Conservation (phyloP, 306 rosid species). For the Hippophae tibetana region DNA sequence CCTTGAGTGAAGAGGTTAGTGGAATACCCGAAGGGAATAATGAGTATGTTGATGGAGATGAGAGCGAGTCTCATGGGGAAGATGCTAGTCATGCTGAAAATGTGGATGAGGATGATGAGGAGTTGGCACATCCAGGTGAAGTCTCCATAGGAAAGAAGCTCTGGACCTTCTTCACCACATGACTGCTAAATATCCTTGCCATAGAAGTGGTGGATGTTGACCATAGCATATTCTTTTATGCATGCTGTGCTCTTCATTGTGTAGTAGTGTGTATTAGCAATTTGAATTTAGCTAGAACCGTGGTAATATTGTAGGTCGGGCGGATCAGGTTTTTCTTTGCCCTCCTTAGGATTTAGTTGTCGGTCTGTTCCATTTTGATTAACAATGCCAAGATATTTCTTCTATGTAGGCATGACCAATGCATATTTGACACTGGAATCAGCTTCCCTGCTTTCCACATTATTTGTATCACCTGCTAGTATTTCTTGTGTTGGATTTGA, state of each 20-base stretch:
- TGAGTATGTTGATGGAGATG: conserved; percentile 21
- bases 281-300: no score
- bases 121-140: conserved; percentile 60
- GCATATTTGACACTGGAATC: no score
- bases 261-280: conserved; percentile 7
- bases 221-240: conserved; percentile 22
- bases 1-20: conserved; percentile 84
- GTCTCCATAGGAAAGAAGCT: conserved; percentile 81
- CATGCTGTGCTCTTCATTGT: conserved; percentile 33
- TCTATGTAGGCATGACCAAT: no score
- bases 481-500: no score
- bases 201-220: background rate
- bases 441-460: no score
- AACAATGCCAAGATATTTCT: no score
- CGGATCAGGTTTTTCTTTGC: no score
- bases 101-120: conserved; percentile 33
- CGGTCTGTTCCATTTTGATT: no score
- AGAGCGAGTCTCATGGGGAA: conserved; percentile 52
- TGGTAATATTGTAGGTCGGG: no score
- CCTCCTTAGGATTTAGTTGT: no score
- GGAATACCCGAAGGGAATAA: conserved; percentile 44
- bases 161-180: conserved; percentile 82
- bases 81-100: conserved; percentile 26
- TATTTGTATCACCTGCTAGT: no score
- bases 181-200: conserved; percentile 11